Conservation (phyloP, 331 rosid species). For the Acacia pycnantha region DNA sequence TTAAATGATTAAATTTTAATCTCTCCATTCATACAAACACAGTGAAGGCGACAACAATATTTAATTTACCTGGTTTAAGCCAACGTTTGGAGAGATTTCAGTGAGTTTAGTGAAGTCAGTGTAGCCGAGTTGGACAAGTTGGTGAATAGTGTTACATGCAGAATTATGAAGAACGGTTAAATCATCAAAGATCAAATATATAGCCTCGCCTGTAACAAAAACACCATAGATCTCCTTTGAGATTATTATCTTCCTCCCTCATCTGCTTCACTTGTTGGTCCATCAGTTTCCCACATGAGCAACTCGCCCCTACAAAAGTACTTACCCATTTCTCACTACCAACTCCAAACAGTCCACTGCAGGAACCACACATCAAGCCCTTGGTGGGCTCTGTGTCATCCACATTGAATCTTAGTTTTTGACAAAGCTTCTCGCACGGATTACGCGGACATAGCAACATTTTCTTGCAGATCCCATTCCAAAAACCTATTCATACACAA, state of each 20-base stretch:
- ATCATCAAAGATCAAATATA: slow-evolving; percentile 6
- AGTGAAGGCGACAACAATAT: not conserved
- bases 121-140: not conserved
- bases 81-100: not conserved
- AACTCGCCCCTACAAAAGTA: not conserved
- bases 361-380: not conserved
- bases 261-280: not conserved
- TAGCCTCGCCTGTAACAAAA: not conserved
- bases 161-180: not conserved
- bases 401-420: slow-evolving; percentile 16
- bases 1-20: too few species aligned
- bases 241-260: not conserved
- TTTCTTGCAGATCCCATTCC: not conserved
- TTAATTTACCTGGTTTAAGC: not conserved
- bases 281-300: not conserved
- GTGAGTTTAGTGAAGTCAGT: not conserved
- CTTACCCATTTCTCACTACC: not conserved
- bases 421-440: not conserved
- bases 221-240: not conserved
- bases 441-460: slow-evolving; percentile 21
- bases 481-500: not conserved
- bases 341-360: accelerated
- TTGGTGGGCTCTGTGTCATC: slow-evolving; percentile 3
- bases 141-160: not conserved
- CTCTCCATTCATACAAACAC: not conserved